Base-by-base conservation (phyloP, 2,329 filamentous ascomycete genomes). In the Dryadomyces sulphureus region DNA sequence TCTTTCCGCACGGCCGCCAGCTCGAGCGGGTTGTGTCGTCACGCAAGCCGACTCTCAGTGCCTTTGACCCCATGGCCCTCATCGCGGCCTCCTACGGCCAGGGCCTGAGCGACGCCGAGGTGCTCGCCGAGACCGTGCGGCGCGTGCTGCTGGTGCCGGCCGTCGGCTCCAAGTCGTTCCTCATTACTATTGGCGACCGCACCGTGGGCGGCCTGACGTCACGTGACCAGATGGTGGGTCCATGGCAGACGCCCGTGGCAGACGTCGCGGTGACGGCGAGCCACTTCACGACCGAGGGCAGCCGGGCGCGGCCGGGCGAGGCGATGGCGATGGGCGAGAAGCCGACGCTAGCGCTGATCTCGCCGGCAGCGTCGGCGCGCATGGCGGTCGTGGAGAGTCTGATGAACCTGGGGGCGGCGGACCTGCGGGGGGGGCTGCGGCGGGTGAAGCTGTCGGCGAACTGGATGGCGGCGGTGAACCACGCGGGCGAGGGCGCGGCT, bases 291-390 rank as follows among this genome's bases (percentile, higher is more conserved):
- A 57, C 75, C 7, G 70, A 70, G 16, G 64, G 64, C n/a, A 85
- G 64, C n/a, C 84, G 81, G 49, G 73, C 83, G 41, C 81, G 74
- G 56, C 84, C 81, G 24, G 92, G 92, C 54, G 92, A 96, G 62
- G 89, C 89, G n/a, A 94, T 96, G 86, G 82, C 88, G 1, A 93
- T 94, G 83, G 92, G 92, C 30, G 90, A 95, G 65, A 92, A 84
- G 64, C 86, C 89, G 38, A 83, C 81, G 0, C 66, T 98, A 46
- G 92, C 92, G 6, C 72, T 98, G 20, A 94, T 98, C 49, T 90
- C 85, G 5, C 77, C 90, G 3, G 84, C 80, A 38, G 87, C 92
- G 20, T 96, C 92, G 19, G 89, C 92, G 16, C 79, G 89, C 45
- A 98, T 98, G 92, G 88, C 92, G 2, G 89, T 98, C 48, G 89